Conservation (phyloP, 306 rosid species). For the Pyrus bretschneideri region DNA sequence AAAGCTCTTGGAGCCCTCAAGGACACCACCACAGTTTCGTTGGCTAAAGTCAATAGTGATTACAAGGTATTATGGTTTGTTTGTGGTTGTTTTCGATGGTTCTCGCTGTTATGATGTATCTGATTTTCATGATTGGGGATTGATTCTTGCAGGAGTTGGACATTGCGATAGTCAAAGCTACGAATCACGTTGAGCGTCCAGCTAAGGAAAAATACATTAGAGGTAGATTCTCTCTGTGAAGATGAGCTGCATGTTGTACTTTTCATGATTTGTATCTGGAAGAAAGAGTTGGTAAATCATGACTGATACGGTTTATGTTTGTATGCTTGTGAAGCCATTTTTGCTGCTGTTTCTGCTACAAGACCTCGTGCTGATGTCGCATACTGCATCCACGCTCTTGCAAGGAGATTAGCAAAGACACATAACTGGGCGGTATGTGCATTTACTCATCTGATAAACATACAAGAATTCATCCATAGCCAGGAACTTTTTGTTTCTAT, state of each 20-base stretch:
- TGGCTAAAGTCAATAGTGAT: conserved; percentile 98
- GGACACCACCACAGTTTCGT: conserved; percentile 93
- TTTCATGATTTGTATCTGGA: conserved; percentile 6
- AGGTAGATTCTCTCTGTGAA: conserved; percentile 39
- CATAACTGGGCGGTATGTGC: conserved; percentile 97
- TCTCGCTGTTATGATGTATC: neutral
- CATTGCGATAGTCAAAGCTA: conserved; percentile 87
- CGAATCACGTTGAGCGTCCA: conserved; percentile 92
- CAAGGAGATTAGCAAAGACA: conserved; percentile 83
- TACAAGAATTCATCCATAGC: neutral
- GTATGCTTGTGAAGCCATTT: conserved; percentile 65
- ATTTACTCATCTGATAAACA: neutral
- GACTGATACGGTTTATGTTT: conserved; percentile 19
- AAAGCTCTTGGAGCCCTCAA: conserved; percentile 96
- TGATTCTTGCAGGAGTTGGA: conserved; percentile 73
- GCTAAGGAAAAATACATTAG: conserved; percentile 84
- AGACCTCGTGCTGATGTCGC: conserved; percentile 99
- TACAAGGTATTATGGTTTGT: conserved; percentile 58
- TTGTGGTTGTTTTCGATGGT: neutral
- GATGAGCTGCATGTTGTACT: neutral
- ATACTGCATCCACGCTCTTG: conserved; percentile 94
- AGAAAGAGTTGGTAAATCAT: conserved; percentile 10
- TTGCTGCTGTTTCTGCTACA: conserved; percentile 93
- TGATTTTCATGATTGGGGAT: conserved; percentile 12
- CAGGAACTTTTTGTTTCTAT: neutral